A percentile compares a stretch with the other conserved stretches of the same genome.
phyloP scores from a whole-genome alignment of 1,139 yeast species.

The Suhomyces anneliseae region DNA sequence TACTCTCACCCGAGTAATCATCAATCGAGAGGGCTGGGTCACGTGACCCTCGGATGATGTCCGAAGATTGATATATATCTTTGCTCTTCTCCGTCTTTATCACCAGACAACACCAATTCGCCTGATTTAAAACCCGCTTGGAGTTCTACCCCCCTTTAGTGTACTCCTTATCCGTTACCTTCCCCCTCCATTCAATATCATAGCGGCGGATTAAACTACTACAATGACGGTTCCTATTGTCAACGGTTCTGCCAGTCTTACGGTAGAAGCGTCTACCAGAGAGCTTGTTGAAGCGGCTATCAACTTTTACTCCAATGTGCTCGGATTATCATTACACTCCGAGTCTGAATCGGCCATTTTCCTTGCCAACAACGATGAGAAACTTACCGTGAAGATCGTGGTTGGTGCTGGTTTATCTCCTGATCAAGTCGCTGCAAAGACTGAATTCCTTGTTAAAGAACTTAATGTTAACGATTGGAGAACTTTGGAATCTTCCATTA shows the following conservation, averaged over 20 bases:
- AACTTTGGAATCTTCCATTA: conserved; percentile 42
- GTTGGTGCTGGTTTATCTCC: conserved; percentile 25
- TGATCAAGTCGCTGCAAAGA: conserved; percentile 26
- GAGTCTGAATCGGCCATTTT: conserved; percentile 24
- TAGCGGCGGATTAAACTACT: neutral
- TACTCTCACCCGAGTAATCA: conserved; percentile 8
- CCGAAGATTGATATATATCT: neutral
- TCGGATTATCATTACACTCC: conserved; percentile 41
- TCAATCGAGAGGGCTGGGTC: conserved; percentile 2
- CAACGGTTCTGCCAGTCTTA: conserved; percentile 51
- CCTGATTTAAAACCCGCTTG: neutral
- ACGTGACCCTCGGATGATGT: conserved; percentile 6
- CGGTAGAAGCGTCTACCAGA: conserved; percentile 43
- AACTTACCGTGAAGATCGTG: conserved; percentile 30
- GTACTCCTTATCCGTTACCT: too few species aligned
- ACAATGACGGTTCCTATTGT: conserved; percentile 35
- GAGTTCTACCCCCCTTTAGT: neutral
- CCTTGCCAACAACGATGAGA: conserved; percentile 34
- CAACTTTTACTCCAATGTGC: conserved; percentile 45
- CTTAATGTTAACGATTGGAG: conserved; percentile 50
- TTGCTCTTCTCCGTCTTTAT: neutral
- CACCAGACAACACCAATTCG: neutral
- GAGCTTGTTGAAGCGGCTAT: conserved; percentile 37
- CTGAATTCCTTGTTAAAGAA: conserved; percentile 24
- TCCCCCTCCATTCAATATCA: too few species aligned